A percentile compares a stretch with the other conserved stretches of the same genome.
Conservation (phyloP, 1,139 yeast species). For the Hemisphaericaspora lyxosophila region DNA sequence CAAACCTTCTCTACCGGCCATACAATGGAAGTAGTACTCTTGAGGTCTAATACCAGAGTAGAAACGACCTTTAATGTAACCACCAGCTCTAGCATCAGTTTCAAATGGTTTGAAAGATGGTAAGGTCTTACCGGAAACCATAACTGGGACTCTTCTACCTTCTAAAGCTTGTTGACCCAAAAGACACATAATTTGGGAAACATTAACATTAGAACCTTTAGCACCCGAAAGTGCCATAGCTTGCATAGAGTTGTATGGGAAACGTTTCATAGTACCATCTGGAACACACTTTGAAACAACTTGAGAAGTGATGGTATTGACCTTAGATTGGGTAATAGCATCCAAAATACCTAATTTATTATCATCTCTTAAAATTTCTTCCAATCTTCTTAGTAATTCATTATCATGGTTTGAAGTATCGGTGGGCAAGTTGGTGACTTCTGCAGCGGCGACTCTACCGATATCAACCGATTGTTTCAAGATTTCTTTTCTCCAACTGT, state of each 20-base stretch:
- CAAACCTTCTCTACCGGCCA: slow-evolving; percentile 99
- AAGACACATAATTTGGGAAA: slow-evolving; percentile 98
- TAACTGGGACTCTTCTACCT: slow-evolving; percentile 98
- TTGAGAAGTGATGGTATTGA: slow-evolving; percentile 84
- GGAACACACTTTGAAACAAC: slow-evolving; percentile 96
- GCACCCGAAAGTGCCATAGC: slow-evolving; percentile 99
- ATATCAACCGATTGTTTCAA: slow-evolving; percentile 73
- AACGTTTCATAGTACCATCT: slow-evolving; percentile 89
- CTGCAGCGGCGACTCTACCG: slow-evolving; percentile 91
- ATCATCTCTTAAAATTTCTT: slow-evolving; percentile 93
- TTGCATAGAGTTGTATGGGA: slow-evolving; percentile 97
- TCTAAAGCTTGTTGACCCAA: slow-evolving; percentile 99
- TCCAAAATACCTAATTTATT: slow-evolving; percentile 89
- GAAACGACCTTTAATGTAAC: slow-evolving; percentile 95
- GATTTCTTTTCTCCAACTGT: slow-evolving; percentile 82
- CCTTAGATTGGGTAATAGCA: slow-evolving; percentile 94
- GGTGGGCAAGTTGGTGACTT: slow-evolving; percentile 79
- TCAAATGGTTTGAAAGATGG: slow-evolving; percentile 97
- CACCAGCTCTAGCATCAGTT: slow-evolving; percentile 98
- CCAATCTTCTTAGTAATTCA: slow-evolving; percentile 85
- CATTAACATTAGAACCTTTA: slow-evolving; percentile 97
- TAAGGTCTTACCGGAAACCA: slow-evolving; percentile 97
- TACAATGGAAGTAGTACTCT: slow-evolving; percentile 99
- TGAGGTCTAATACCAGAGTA: slow-evolving; percentile 99
- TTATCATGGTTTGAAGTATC: slow-evolving; percentile 58